A percentile compares a stretch with the other conserved stretches of the same genome.
Conservation (phyloP, 2,329 filamentous ascomycete genomes). For the Aspergillus terreus region DNA sequence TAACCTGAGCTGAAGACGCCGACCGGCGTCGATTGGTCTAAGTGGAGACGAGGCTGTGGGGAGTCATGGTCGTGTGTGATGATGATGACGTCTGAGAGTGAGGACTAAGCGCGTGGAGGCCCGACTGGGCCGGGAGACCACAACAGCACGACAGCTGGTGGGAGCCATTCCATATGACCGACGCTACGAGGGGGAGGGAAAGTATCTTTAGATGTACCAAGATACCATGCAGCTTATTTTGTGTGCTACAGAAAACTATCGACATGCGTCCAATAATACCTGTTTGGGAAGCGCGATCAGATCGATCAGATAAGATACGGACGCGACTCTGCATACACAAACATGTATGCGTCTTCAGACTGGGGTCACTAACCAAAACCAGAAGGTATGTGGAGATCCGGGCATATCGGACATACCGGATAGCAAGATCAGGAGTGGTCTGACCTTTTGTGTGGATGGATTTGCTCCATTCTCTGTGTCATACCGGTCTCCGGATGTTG, state of each 20-base stretch:
- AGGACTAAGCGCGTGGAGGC: background rate
- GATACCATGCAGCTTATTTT: background rate
- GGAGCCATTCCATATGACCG: background rate
- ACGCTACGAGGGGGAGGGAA: background rate
- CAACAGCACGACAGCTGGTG: background rate
- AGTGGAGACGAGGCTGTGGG: background rate
- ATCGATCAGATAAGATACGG: slow-evolving; percentile 14
- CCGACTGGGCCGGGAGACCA: background rate
- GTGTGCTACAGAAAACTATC: background rate
- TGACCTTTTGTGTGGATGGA: slow-evolving; percentile 7
- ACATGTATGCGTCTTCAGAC: too few species aligned
- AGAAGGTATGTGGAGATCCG: background rate
- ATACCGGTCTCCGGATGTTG: background rate
- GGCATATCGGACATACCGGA: slow-evolving; percentile 13
- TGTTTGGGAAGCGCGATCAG: background rate
- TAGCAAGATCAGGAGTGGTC: slow-evolving; percentile 12
- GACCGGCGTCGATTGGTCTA: background rate
- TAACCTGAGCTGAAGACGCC: background rate
- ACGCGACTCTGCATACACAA: background rate
- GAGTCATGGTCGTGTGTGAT: background rate
- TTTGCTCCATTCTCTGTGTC: slow-evolving; percentile 1
- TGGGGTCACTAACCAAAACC: background rate
- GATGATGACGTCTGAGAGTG: background rate
- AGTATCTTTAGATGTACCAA: background rate
- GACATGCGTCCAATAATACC: background rate